Conservation (phyloP, 1,284 basidiomycete genomes). For the Erythrobasidium hasegawianum region DNA sequence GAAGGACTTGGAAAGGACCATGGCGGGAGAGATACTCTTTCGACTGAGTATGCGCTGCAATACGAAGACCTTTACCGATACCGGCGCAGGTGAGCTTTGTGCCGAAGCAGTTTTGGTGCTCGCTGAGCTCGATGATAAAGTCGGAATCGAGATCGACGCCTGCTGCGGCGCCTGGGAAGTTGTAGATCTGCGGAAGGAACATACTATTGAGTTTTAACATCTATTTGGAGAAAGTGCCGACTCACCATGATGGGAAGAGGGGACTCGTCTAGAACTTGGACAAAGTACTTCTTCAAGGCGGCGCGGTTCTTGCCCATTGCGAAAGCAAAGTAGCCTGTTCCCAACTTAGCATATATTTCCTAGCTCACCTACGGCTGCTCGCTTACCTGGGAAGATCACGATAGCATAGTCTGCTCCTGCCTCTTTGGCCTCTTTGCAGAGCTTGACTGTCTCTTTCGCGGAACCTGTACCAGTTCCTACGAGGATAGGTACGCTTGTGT, state of each 20-base stretch:
- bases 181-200: constrained; percentile 66
- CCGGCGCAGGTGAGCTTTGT: constrained; percentile 55
- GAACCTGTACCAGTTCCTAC: constrained; percentile 78
- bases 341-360: neutral
- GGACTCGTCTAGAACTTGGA: constrained; percentile 70
- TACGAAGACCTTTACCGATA: constrained; percentile 74
- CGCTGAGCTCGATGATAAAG: constrained; percentile 64
- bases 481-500: constrained; percentile 65
- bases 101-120: constrained; percentile 83
- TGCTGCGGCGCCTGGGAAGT: constrained; percentile 72
- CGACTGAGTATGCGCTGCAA: constrained; percentile 56
- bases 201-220: no score
- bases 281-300: constrained; percentile 53
- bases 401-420: constrained; percentile 74
- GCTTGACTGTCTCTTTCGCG: constrained; percentile 72
- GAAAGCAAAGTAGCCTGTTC: constrained; percentile 51
- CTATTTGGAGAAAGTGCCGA: constrained; percentile 50
- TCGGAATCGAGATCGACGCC: constrained; percentile 85
- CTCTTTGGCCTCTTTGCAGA: constrained; percentile 70
- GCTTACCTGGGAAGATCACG: constrained; percentile 52
- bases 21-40: constrained; percentile 41
- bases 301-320: constrained; percentile 52
- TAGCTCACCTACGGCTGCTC: no score
- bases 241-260: constrained; percentile 70
- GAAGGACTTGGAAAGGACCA: constrained; percentile 46